Evolutionary conservation across 2,329 filamentous ascomycete genomes (phyloP).

Genomic region (Ceratocystis colombiana): DNA sequence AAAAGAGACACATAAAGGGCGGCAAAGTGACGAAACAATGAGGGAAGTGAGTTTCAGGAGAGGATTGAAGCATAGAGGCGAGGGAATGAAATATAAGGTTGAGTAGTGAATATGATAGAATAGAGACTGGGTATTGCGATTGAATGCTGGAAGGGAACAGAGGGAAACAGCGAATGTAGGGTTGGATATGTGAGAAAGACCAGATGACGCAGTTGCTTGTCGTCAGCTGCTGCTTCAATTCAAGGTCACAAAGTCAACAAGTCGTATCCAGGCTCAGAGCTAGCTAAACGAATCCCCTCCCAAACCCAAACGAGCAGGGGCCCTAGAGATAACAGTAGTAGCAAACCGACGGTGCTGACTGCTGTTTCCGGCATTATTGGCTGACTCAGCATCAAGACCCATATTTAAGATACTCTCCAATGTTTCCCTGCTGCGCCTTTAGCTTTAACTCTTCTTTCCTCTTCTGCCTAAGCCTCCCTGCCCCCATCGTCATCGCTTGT

Average conservation of each 20-base stretch:
- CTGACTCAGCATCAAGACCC: neutral
- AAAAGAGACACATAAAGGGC: neutral
- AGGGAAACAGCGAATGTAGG: neutral
- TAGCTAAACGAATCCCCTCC: too few relatives aligned
- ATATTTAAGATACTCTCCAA: neutral
- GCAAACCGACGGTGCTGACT: neutral
- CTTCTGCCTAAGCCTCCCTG: too few relatives aligned
- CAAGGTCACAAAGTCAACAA: too few relatives aligned
- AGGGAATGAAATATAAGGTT: neutral
- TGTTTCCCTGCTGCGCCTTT: too few relatives aligned
- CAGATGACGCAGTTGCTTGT: neutral
- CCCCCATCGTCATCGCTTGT: constrained; percentile 15
- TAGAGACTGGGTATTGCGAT: neutral
- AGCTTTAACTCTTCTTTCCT: too few relatives aligned
- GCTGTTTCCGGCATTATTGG: neutral
- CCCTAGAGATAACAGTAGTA: neutral
- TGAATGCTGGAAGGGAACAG: too few relatives aligned
- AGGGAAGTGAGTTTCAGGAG: neutral
- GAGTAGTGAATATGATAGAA: neutral
- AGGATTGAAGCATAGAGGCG: neutral
- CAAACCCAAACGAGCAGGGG: too few relatives aligned
- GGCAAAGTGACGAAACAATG: neutral
- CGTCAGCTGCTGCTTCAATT: neutral
- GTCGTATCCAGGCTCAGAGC: too few relatives aligned
- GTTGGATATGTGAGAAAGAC: too few relatives aligned